These are phyloP conservation scores for Tylopilus intermedius DNA, from an alignment of 768 basidiomycete species.

Conservation along the genomic window DNA sequence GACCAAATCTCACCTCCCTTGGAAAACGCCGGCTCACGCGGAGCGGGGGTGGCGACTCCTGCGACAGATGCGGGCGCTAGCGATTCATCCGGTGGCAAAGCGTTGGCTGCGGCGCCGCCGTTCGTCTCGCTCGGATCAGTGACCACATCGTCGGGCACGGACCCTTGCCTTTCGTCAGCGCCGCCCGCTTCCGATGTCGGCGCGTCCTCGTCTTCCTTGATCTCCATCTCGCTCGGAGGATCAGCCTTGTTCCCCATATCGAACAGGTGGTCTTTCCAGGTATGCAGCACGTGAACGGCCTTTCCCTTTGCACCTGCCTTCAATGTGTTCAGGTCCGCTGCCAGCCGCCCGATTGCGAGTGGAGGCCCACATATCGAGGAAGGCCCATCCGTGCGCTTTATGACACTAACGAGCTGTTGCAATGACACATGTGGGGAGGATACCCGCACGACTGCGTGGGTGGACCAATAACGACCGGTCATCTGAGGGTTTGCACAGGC, in stretches of 20 bases:
- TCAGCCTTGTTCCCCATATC: slow-evolving; percentile 62
- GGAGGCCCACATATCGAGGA: slow-evolving; percentile 38
- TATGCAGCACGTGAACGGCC: slow-evolving; percentile 67
- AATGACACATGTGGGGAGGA: slow-evolving; percentile 35
- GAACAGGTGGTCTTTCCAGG: slow-evolving; percentile 76
- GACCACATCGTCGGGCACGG: slow-evolving; percentile 1
- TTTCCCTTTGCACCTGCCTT: slow-evolving; percentile 63
- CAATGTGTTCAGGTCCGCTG: slow-evolving; percentile 48
- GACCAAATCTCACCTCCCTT: slow-evolving; percentile 26
- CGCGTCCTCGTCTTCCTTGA: slow-evolving; percentile 16
- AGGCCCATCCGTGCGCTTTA: slow-evolving; percentile 40
- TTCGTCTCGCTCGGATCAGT: slow-evolving; percentile 22
- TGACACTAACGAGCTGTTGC: slow-evolving; percentile 59
- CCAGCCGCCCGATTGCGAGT: slow-evolving; percentile 74
- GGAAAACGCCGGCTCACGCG: slow-evolving; percentile 14
- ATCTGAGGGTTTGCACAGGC: background rate
- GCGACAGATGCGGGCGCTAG: slow-evolving; percentile 1
- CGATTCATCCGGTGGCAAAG: slow-evolving; percentile 10
- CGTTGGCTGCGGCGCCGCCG: slow-evolving; percentile 10
- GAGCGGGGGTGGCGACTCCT: slow-evolving; percentile 5
- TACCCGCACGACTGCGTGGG: slow-evolving; percentile 50
- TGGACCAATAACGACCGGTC: background rate
- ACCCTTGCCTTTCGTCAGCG: slow-evolving; percentile 4
- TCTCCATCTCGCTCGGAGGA: slow-evolving; percentile 42
- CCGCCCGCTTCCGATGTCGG: slow-evolving; percentile 7